A percentile compares a stretch with the other conserved stretches of the same genome.
Evolutionary conservation across 2,329 filamentous ascomycete genomes (phyloP).

Genomic region (Parascedosporium putredinis): DNA sequence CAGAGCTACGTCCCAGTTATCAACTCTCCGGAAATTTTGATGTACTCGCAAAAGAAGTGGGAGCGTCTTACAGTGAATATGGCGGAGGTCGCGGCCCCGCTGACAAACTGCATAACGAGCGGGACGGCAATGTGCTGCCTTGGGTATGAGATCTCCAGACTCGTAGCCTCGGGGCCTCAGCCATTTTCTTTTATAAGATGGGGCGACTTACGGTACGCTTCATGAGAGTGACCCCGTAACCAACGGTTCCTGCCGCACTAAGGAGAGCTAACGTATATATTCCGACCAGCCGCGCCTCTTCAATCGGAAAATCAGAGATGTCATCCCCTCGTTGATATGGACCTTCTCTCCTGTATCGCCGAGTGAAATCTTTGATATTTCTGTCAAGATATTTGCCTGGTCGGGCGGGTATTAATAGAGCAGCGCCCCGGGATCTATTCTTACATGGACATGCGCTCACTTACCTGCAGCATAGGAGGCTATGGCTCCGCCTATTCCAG

Average conservation of each 20-base stretch:
- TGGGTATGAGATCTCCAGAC: neutral
- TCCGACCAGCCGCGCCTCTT: neutral
- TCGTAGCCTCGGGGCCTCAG: too few relatives aligned
- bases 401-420: too few relatives aligned
- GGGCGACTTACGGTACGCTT: neutral
- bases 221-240: neutral
- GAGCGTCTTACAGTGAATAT: slow-evolving; percentile 9
- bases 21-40: neutral
- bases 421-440: too few relatives aligned
- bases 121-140: slow-evolving; percentile 9
- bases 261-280: slow-evolving; percentile 8
- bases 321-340: slow-evolving; percentile 5
- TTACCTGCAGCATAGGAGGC: neutral
- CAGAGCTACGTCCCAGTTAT: slow-evolving; percentile 6
- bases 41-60: neutral
- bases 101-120: slow-evolving; percentile 12
- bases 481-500: slow-evolving; percentile 8
- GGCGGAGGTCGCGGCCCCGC: slow-evolving; percentile 10
- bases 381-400: neutral
- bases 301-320: slow-evolving; percentile 6
- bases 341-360: too few relatives aligned
- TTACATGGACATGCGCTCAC: neutral
- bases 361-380: too few relatives aligned
- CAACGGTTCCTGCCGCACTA: slow-evolving; percentile 1
- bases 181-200: too few relatives aligned